Base-by-base conservation (phyloP, 228 moss, liverwort and hornwort species). In the Sphagnum fallax region DNA sequence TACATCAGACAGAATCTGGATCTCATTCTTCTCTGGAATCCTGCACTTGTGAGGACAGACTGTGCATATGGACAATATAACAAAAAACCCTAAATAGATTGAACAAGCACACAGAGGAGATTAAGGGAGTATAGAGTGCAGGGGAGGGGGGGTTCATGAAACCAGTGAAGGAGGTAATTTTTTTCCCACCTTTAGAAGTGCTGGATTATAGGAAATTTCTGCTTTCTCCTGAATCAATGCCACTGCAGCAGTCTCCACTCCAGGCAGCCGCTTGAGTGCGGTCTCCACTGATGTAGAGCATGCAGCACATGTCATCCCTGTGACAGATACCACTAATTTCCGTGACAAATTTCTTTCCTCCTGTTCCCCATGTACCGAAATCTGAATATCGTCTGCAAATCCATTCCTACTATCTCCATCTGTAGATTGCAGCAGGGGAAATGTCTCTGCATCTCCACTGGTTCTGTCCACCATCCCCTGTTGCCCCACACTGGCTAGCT, bases 291-390 rank as follows among this genome's bases (percentile, higher is more conserved):
- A 90, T 51, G 69, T 83, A 6, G 95, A 96, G 70, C 95, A 96
- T 16, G 95, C 95, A 5, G 92, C 90, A 66, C 95, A 96, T 15
- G 92, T 96, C 95, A 96, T 96, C 52, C 95, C 95, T 0, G 75
- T 78, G 65, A 96, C 89, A 69, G 75, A 86, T 65, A 96, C 72
- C 74, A 92, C 95, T 84, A 92, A 47, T 69, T 81, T 81, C 64
- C 2, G 32, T 2, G 32, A 2, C 32, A 32, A 32, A 32, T 32
- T 32, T 32, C 32, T 32, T 32, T 32, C 32, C 32, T 32, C 32
- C 32, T 32, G 32, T 32, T 32, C 32, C 32, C 32, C 32, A 32
- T 32, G 32, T 81, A 83, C 65, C 67, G 78, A 18, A 64, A 64
- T 64, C 8, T 64, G 63, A 16, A 8, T 16, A 64, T n/a, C 47